Conservation (phyloP, 1,284 basidiomycete species). For the Vanrija pseudolonga region DNA sequence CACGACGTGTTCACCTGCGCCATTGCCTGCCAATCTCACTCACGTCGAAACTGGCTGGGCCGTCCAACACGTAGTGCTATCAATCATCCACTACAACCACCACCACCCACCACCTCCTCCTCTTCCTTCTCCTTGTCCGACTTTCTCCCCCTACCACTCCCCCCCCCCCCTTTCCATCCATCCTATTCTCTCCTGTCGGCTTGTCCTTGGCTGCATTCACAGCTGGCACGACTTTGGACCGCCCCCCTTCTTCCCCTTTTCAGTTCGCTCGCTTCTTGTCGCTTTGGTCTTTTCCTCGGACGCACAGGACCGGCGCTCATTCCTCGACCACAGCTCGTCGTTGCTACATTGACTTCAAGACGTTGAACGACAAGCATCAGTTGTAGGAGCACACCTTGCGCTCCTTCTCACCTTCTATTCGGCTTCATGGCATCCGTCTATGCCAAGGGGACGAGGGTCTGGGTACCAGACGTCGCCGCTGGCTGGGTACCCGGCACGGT, state of each 20-base stretch:
- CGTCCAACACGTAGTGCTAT: background rate
- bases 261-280: constrained; percentile 1
- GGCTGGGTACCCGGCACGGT: constrained; percentile 50
- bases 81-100: background rate
- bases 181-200: background rate
- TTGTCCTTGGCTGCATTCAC: background rate
- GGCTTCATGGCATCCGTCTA: constrained; percentile 40
- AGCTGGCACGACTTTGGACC: background rate
- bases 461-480: constrained; percentile 44
- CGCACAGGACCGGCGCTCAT: background rate
- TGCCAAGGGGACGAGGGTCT: constrained; percentile 48
- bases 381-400: background rate
- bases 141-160: too few species aligned
- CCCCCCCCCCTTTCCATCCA: background rate
- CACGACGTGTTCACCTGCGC: background rate
- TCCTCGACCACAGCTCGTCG: background rate
- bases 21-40: background rate
- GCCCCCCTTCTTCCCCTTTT: constrained; percentile 1
- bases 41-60: background rate
- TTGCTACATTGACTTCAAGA: background rate
- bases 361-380: background rate
- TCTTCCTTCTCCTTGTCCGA: background rate
- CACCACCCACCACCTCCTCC: background rate
- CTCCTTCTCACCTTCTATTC: background rate
- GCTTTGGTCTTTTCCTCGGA: background rate